Base-by-base conservation (phyloP, 2,329 filamentous ascomycete species). In the Penicillium sp. region DNA sequence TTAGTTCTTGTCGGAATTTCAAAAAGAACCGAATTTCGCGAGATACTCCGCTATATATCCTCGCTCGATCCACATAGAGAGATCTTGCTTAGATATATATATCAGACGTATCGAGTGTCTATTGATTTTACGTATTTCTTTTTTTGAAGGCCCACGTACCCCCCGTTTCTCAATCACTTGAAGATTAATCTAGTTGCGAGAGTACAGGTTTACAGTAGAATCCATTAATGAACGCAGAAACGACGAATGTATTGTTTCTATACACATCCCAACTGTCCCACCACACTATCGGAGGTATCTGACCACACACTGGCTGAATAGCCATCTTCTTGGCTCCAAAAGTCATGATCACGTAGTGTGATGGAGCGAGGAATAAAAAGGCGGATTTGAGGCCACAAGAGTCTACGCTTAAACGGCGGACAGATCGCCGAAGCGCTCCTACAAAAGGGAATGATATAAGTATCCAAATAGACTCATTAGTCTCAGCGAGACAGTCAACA, bases 401-500 rank as follows among this genome's bases (percentile, higher is more conserved):
- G 57, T 57, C 57, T 57, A 59, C 56, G 75, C 84, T 86, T 96
- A 99, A 77, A 97, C 83, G 69, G 96, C 81, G 70, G 94, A 93
- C 70, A 97, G 87, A 77, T 97, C 92, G 82, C 94, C 94, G 80
- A 97, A 99, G 85, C 92, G 96, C 86, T 99, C 94, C 93, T 97
- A 71, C 66, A 71, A 44, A 65, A 62, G 54, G 75, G 14, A 53
- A 54, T 22, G 4, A 17, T 55, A 53, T 59, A 9, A 54, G 48
- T 25, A 53, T 22, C 37, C 9, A 36, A 41, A 44, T 36, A 37
- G 22, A 33, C 7, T 1, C 8, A 30, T 28, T n/a, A 31, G 14
- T 25, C 3, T 12, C 8, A 17, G 30, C 28, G 17, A 26, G 26
- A 30, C 8, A 44, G 4, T 28, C 10, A 33, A 22, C 19, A 78